Percentiles rank a stretch among this genome's conserved stretches.
Evolutionary conservation across 345 rosid species (phyloP).

Genomic region (Linum usitatissimum): DNA sequence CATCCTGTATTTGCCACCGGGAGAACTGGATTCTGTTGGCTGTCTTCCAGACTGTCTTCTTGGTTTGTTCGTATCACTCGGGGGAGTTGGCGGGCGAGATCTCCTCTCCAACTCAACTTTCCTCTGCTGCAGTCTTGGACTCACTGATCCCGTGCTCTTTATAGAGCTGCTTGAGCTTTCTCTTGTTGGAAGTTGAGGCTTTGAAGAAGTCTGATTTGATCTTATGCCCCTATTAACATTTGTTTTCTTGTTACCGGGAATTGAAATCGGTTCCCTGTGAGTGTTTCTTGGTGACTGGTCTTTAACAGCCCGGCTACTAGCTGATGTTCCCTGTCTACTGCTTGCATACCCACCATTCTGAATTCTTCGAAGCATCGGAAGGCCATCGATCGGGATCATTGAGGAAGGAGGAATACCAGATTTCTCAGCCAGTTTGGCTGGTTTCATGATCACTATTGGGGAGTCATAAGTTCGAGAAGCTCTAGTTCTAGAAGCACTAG

Average conservation of each 20-base stretch:
- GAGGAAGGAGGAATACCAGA: conserved; percentile 19
- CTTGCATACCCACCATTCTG: conserved; percentile 25
- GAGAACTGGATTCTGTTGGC: conserved; percentile 37
- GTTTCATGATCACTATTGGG: conserved; percentile 43
- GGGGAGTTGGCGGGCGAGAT: conserved; percentile 25
- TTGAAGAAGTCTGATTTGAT: conserved; percentile 25
- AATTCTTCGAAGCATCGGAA: conserved; percentile 25
- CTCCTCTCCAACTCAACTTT: conserved; percentile 38
- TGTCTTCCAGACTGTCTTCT: conserved; percentile 39
- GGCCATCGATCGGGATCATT: conserved; percentile 19
- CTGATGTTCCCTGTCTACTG: conserved; percentile 23
- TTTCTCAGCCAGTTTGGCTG: conserved; percentile 32
- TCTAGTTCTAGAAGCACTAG: conserved; percentile 27
- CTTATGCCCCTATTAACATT: conserved; percentile 16
- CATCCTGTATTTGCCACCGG: conserved; percentile 23
- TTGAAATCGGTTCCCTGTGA: conserved; percentile 21
- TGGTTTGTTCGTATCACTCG: conserved; percentile 34
- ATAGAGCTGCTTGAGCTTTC: conserved; percentile 22
- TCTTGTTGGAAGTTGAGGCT: conserved; percentile 20
- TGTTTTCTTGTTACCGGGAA: conserved; percentile 26
- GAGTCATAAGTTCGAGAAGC: conserved; percentile 35
- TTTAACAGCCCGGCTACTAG: conserved; percentile 32
- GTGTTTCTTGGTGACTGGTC: conserved; percentile 35
- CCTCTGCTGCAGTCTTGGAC: conserved; percentile 43
- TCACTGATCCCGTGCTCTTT: conserved; percentile 32